These are phyloP conservation scores for Trichoderma reesei DNA, from an alignment of 495 filamentous ascomycete species.

Conservation along the genomic window DNA sequence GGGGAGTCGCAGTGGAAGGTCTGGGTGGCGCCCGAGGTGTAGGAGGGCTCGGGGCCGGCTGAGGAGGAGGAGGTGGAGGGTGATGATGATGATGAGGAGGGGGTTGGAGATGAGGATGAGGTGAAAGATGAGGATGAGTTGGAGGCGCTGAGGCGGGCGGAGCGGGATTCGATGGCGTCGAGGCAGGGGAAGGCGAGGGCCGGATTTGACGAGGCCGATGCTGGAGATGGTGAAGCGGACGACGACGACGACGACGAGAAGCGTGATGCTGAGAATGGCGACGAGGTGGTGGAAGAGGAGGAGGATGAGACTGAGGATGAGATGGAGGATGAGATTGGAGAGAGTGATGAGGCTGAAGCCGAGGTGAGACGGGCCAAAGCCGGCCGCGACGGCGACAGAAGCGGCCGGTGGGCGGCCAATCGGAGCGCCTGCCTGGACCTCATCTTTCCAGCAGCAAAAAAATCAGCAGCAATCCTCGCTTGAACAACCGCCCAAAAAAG, in stretches of 20 bases:
- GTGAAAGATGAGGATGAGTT: constrained; percentile 29
- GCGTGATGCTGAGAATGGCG: not conserved
- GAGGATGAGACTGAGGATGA: not conserved
- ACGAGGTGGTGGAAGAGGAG: not conserved
- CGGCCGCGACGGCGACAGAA: not conserved
- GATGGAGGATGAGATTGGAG: too few relatives aligned
- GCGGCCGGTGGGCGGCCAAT: not conserved
- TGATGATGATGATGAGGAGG: constrained; percentile 7
- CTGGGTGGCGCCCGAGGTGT: constrained; percentile 76
- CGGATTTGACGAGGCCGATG: constrained; percentile 58
- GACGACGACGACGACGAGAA: not conserved
- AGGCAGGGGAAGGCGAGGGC: constrained; percentile 93
- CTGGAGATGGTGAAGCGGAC: not conserved
- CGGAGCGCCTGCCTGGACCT: not conserved
- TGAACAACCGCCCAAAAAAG: too few relatives aligned
- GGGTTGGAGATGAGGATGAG: not conserved
- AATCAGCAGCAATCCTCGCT: too few relatives aligned
- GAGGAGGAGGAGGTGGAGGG: not conserved
- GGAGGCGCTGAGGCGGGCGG: constrained; percentile 63
- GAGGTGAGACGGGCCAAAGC: too few relatives aligned
- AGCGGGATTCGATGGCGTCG: constrained; percentile 77
- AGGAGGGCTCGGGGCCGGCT: constrained; percentile 82
- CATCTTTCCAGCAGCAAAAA: not conserved
- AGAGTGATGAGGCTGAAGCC: too few relatives aligned
- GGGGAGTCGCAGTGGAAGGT: constrained; percentile 64